These are phyloP conservation scores for Elsinoe perseae DNA, from an alignment of 2,329 filamentous ascomycete species.

Conservation along the genomic window DNA sequence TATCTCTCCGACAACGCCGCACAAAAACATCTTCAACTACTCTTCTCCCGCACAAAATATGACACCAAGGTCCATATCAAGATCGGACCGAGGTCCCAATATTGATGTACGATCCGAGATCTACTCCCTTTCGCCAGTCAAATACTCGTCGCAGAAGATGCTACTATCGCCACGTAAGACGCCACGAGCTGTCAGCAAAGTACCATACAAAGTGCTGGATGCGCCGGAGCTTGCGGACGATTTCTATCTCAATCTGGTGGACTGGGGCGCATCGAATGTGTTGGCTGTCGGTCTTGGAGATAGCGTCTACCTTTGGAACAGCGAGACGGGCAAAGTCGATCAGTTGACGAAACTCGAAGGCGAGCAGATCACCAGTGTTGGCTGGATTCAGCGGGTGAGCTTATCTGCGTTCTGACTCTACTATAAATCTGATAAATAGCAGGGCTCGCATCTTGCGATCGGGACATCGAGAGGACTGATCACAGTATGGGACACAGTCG, in stretches of 20 bases:
- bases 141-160: conserved; percentile 87
- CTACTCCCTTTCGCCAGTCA: conserved; percentile 90
- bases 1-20: conserved; percentile 85
- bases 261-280: conserved; percentile 94
- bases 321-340: conserved; percentile 79
- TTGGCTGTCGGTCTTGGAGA: conserved; percentile 86
- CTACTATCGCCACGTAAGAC: conserved; percentile 83
- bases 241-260: conserved; percentile 94
- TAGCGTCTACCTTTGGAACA: conserved; percentile 98
- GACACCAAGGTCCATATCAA: conserved; percentile 56
- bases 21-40: conserved; percentile 95
- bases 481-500: conserved; percentile 95
- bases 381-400: conserved; percentile 85
- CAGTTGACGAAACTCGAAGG: conserved; percentile 89
- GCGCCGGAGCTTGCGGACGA: conserved; percentile 93
- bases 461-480: conserved; percentile 91
- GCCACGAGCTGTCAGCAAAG: conserved; percentile 84
- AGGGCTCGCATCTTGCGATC: conserved; percentile 88
- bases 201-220: conserved; percentile 95
- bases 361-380: conserved; percentile 92
- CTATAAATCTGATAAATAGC: neutral
- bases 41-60: conserved; percentile 67
- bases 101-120: conserved; percentile 85
- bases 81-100: conserved; percentile 79
- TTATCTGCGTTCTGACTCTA: conserved; percentile 11